A percentile compares a stretch with the other conserved stretches of the same genome.
Evolutionary conservation across 768 basidiomycete species (phyloP).

Genomic region (Sarcomyxa edulis): DNA sequence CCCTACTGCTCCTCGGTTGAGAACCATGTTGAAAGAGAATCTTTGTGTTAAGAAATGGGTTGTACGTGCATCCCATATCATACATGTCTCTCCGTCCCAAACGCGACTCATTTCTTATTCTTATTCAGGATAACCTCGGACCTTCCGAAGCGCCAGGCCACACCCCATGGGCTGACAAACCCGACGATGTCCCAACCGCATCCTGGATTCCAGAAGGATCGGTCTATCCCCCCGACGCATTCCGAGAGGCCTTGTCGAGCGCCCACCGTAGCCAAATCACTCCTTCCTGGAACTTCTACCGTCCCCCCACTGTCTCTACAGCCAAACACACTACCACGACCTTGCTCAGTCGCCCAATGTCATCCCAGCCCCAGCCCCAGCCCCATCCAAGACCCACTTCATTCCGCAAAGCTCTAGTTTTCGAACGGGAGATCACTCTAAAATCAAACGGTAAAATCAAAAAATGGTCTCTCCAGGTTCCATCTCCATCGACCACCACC

Average conservation of each 20-base stretch:
- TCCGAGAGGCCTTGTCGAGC: slow-evolving; percentile 15
- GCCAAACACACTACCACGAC: neutral
- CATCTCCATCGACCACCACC: slow-evolving; percentile 27
- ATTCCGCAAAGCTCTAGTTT: slow-evolving; percentile 24
- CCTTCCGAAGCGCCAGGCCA: slow-evolving; percentile 30
- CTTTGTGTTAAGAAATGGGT: slow-evolving; percentile 35
- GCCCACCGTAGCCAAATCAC: slow-evolving; percentile 7
- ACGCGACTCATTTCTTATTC: slow-evolving; percentile 3
- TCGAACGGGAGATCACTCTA: slow-evolving; percentile 29
- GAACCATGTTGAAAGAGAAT: slow-evolving; percentile 30
- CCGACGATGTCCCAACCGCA: slow-evolving; percentile 10
- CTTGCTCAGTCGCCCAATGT: neutral
- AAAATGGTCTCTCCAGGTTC: slow-evolving; percentile 27
- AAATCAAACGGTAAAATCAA: slow-evolving; percentile 19
- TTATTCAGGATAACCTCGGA: slow-evolving; percentile 19
- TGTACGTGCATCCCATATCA: too few species aligned
- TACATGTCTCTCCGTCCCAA: neutral
- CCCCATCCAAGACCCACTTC: slow-evolving; percentile 10
- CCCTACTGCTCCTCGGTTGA: slow-evolving; percentile 34
- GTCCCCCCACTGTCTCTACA: neutral
- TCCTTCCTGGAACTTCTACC: slow-evolving; percentile 1
- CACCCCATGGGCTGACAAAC: slow-evolving; percentile 29
- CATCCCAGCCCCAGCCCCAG: slow-evolving; percentile 3
- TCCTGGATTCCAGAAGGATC: slow-evolving; percentile 37
- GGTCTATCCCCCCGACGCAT: slow-evolving; percentile 26